These are phyloP conservation scores for Cucurbita ficifolia DNA, from an alignment of 306 rosid genomes.

Conservation along the genomic window DNA sequence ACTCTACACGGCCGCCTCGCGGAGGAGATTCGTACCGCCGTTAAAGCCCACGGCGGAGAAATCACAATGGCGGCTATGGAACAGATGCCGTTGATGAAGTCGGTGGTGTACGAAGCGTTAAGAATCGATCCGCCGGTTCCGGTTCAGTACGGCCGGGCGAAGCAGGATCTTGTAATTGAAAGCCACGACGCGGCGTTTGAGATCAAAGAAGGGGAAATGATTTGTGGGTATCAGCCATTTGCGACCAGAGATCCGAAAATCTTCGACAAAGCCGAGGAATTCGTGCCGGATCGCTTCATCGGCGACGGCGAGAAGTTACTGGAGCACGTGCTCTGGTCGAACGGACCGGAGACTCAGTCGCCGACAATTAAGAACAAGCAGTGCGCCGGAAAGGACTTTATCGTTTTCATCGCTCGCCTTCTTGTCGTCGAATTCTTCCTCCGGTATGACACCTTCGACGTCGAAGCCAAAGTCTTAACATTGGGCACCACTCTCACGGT, in stretches of 20 bases:
- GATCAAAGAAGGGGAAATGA: constrained; percentile 65
- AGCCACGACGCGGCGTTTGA: constrained; percentile 55
- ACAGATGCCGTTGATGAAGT: constrained; percentile 66
- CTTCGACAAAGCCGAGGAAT: constrained; percentile 48
- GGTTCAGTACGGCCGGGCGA: constrained; percentile 66
- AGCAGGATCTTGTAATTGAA: constrained; percentile 47
- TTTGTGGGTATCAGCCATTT: constrained; percentile 79
- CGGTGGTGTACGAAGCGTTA: constrained; percentile 58
- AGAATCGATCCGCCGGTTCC: constrained; percentile 88
- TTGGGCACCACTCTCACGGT: constrained; percentile 47
- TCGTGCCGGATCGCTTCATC: constrained; percentile 55
- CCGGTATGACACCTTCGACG: constrained; percentile 59
- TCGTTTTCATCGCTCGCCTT: constrained; percentile 37
- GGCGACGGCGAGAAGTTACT: constrained; percentile 72
- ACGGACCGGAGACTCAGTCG: constrained; percentile 62
- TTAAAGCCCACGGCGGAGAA: constrained; percentile 41
- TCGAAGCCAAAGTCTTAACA: constrained; percentile 27
- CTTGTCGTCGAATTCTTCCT: constrained; percentile 58
- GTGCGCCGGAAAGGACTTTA: constrained; percentile 78
- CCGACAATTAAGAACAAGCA: constrained; percentile 51
- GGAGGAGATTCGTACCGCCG: constrained; percentile 44
- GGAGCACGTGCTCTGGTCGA: constrained; percentile 78
- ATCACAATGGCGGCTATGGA: constrained; percentile 66
- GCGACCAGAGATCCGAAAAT: constrained; percentile 75
- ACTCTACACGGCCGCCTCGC: constrained; percentile 48